phyloP scores from a whole-genome alignment of 371 early-diverging fungal genomes.

The Chytridiales sp. region DNA sequence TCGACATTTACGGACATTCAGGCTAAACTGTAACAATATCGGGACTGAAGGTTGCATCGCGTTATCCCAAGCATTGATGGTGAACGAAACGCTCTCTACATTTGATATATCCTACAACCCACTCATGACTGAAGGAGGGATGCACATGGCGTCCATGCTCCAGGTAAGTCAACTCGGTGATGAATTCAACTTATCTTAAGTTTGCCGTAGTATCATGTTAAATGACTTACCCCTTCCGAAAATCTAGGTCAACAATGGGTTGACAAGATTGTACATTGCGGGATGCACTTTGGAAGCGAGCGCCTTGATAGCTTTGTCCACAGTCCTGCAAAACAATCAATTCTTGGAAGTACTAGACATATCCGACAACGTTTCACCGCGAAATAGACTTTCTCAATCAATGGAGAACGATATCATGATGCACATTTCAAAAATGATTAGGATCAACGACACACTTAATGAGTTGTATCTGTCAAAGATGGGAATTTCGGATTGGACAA shows the following conservation, averaged over 20 bases:
- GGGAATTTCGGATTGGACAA: slow-evolving; percentile 40
- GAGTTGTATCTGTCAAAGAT: slow-evolving; percentile 32
- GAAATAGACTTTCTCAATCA: slow-evolving; percentile 26
- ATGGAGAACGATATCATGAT: slow-evolving; percentile 32
- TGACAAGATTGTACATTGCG: slow-evolving; percentile 21
- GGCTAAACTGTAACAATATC: slow-evolving; percentile 43
- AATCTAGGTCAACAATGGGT: slow-evolving; percentile 33
- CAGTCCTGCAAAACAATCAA: slow-evolving; percentile 44
- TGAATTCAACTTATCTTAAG: slow-evolving; percentile 9
- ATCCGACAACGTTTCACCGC: slow-evolving; percentile 33
- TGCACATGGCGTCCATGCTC: slow-evolving; percentile 47
- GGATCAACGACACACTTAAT: slow-evolving; percentile 29
- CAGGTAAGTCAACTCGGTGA: slow-evolving; percentile 30
- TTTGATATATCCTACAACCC: slow-evolving; percentile 41
- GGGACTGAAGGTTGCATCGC: slow-evolving; percentile 30
- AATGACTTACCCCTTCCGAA: neutral
- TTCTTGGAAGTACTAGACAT: slow-evolving; percentile 29
- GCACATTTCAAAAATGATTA: slow-evolving; percentile 33
- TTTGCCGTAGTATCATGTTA: neutral
- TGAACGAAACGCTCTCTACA: slow-evolving; percentile 36
- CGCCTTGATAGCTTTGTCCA: slow-evolving; percentile 37
- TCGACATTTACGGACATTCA: slow-evolving; percentile 26
- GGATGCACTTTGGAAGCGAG: slow-evolving; percentile 28
- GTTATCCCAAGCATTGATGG: slow-evolving; percentile 35
- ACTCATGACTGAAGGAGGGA: slow-evolving; percentile 42